phyloP scores from a whole-genome alignment of 768 basidiomycete species.

The Dioszegia hungarica region DNA sequence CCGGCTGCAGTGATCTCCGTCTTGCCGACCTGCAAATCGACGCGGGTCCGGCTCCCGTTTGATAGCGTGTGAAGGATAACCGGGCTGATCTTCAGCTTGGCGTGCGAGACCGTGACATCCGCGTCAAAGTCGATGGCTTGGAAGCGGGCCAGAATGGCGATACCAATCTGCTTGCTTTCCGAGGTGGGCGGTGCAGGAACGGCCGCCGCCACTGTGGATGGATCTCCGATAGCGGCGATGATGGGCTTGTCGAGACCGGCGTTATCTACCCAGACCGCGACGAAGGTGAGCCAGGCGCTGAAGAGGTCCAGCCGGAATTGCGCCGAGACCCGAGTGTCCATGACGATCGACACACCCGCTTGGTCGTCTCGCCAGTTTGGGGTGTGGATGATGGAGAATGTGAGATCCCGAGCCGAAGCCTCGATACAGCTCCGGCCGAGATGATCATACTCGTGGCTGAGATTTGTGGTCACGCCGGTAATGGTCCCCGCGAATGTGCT shows the following conservation, averaged over 20 bases:
- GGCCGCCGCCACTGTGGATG: not conserved
- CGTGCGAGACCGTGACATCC: conserved; percentile 74
- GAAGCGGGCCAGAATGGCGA: conserved; percentile 64
- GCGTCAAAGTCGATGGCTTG: conserved; percentile 68
- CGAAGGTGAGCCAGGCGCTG: conserved; percentile 78
- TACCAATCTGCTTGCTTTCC: conserved; percentile 52
- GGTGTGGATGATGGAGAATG: conserved; percentile 69
- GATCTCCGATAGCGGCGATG: conserved; percentile 26
- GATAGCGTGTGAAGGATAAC: conserved; percentile 64
- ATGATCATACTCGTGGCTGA: conserved; percentile 59
- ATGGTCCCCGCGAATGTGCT: conserved; percentile 68
- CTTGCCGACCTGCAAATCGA: conserved; percentile 61
- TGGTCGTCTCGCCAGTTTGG: conserved; percentile 45
- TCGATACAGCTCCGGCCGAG: conserved; percentile 55
- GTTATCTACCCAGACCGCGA: conserved; percentile 49
- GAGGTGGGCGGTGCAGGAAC: not conserved
- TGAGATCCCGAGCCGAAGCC: conserved; percentile 65
- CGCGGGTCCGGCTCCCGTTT: conserved; percentile 59
- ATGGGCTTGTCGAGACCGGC: conserved; percentile 33
- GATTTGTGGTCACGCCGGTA: conserved; percentile 70
- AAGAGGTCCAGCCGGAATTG: conserved; percentile 75
- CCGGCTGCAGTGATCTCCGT: conserved; percentile 55
- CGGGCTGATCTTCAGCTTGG: conserved; percentile 63
- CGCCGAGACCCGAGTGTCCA: conserved; percentile 81
- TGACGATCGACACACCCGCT: conserved; percentile 64